phyloP scores from a whole-genome alignment of 2,329 filamentous ascomycete genomes.

The Parafenestella ontariensis region DNA sequence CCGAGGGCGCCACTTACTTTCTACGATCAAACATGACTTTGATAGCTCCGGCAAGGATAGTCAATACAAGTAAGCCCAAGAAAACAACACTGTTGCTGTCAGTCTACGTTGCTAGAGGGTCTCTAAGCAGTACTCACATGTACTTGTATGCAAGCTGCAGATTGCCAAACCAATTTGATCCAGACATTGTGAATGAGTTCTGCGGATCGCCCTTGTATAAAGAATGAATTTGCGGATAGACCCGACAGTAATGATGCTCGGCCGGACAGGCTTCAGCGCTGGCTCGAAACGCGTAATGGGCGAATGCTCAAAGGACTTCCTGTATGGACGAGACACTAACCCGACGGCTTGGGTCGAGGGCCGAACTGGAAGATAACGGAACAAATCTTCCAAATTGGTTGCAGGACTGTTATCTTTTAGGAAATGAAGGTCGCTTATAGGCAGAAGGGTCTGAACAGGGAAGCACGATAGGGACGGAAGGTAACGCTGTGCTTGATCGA shows the following conservation, averaged over 20 bases:
- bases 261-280: neutral
- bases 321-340: neutral
- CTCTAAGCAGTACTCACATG: constrained; percentile 27
- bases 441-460: constrained; percentile 21
- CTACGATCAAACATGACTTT: constrained; percentile 46
- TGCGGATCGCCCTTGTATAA: neutral
- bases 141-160: constrained; percentile 49
- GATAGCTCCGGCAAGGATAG: constrained; percentile 41
- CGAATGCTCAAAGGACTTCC: neutral
- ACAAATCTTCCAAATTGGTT: constrained; percentile 10
- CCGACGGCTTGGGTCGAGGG: neutral
- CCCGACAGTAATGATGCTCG: neutral
- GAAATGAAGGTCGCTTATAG: constrained; percentile 20
- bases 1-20: constrained; percentile 37
- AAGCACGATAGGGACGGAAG: constrained; percentile 11
- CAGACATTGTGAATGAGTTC: constrained; percentile 21
- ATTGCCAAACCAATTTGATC: constrained; percentile 43
- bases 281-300: neutral
- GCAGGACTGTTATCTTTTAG: neutral
- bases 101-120: constrained; percentile 2
- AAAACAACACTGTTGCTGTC: constrained; percentile 43
- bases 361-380: neutral
- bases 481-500: constrained; percentile 4
- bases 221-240: neutral
- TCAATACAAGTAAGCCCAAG: constrained; percentile 35